A percentile compares a stretch with the other conserved stretches of the same genome.
Conservation (phyloP, 805 yeast species). For the Jamesozyma rosinii region DNA sequence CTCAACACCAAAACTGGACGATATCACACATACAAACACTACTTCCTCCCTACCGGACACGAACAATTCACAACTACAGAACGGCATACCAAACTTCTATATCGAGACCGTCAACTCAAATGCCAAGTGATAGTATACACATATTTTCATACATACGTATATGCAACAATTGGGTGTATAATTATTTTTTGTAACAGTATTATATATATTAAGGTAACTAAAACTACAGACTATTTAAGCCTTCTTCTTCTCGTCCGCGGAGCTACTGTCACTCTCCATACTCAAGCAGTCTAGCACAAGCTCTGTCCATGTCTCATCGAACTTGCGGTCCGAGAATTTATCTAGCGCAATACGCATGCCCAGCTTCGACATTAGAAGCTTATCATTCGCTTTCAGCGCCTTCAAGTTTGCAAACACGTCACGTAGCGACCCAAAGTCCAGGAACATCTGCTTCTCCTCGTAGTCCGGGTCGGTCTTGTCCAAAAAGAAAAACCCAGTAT, state of each 20-base stretch:
- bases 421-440: constrained; percentile 30
- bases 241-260: too few species aligned
- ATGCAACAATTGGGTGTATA: neutral
- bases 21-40: constrained; percentile 11
- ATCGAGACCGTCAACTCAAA: constrained; percentile 6
- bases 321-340: constrained; percentile 54
- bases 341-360: constrained; percentile 39
- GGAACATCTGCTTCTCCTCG: constrained; percentile 16
- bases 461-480: constrained; percentile 67
- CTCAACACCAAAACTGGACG: constrained; percentile 11
- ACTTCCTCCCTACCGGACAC: constrained; percentile 23
- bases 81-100: constrained; percentile 9
- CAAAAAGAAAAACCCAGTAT: constrained; percentile 68
- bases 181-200: constrained; percentile 1
- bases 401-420: constrained; percentile 40
- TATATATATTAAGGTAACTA: too few species aligned
- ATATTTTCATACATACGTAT: constrained; percentile 1
- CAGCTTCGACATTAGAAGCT: constrained; percentile 35
- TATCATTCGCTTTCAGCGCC: constrained; percentile 31
- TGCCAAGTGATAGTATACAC: neutral
- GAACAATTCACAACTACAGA: constrained; percentile 13
- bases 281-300: constrained; percentile 10
- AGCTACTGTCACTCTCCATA: constrained; percentile 9
- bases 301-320: constrained; percentile 46
- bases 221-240: too few species aligned